Evolutionary conservation across 2,329 filamentous ascomycete genomes (phyloP).

Genomic region (Macrophomina pseudophaseolina): DNA sequence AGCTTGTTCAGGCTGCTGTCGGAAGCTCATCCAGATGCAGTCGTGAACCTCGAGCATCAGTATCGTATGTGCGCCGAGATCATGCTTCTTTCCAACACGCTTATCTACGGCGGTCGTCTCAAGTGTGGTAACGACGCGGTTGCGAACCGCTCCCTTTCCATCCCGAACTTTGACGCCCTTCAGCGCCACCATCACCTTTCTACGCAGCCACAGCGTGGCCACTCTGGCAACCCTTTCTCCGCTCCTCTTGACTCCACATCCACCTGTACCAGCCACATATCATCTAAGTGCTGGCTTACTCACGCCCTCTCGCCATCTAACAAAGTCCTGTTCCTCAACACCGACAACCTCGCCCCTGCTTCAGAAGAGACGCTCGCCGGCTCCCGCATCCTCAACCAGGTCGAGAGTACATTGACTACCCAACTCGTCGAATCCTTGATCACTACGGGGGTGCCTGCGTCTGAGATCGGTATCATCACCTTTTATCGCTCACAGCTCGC

Average conservation of each 20-base stretch:
- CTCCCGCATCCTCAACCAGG: slow-evolving; percentile 83
- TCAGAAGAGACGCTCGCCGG: slow-evolving; percentile 73
- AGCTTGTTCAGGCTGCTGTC: slow-evolving; percentile 94
- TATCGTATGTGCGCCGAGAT: slow-evolving; percentile 99
- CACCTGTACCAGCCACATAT: slow-evolving; percentile 58
- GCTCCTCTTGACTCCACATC: neutral
- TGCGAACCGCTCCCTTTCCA: slow-evolving; percentile 68
- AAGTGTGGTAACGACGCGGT: slow-evolving; percentile 85
- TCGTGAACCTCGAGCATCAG: slow-evolving; percentile 91
- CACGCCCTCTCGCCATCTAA: slow-evolving; percentile 71
- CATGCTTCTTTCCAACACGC: slow-evolving; percentile 88
- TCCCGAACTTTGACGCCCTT: slow-evolving; percentile 59
- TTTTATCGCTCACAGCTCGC: slow-evolving; percentile 94
- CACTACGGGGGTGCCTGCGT: slow-evolving; percentile 72
- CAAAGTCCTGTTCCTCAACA: slow-evolving; percentile 88
- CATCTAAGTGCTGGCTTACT: slow-evolving; percentile 72
- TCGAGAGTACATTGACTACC: slow-evolving; percentile 77
- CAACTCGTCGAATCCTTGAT: slow-evolving; percentile 84
- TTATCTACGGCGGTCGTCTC: slow-evolving; percentile 90
- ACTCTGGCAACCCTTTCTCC: slow-evolving; percentile 2
- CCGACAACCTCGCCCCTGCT: slow-evolving; percentile 70
- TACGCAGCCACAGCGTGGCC: neutral
- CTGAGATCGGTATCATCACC: slow-evolving; percentile 91
- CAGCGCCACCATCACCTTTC: slow-evolving; percentile 38
- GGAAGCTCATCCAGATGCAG: slow-evolving; percentile 82